Evolutionary conservation across 306 rosid species (phyloP).

Genomic region (Sphenostylis stenocarpa): DNA sequence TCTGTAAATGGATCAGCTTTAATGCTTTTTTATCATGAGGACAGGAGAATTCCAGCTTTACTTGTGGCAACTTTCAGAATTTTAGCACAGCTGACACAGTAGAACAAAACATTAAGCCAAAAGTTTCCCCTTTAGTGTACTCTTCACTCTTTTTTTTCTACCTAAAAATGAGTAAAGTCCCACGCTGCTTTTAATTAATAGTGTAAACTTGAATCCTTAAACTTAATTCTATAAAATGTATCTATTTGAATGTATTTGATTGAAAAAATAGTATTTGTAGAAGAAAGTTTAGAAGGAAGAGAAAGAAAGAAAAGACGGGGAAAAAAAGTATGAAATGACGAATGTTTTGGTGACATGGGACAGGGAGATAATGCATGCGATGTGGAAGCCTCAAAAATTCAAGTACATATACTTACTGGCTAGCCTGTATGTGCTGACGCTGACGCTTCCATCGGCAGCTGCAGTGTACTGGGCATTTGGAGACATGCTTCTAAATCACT

Average conservation of each 20-base stretch:
- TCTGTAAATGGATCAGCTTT: not conserved
- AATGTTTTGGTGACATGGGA: not conserved
- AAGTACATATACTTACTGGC: conserved; percentile 72
- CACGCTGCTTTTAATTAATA: not conserved
- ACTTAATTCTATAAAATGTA: not conserved
- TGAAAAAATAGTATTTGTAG: too few species aligned
- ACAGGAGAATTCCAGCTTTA: conserved; percentile 2
- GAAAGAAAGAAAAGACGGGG: too few species aligned
- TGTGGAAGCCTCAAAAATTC: conserved; percentile 91
- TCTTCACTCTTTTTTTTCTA: not conserved
- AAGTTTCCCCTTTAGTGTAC: not conserved
- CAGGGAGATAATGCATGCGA: conserved; percentile 88
- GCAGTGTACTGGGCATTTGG: conserved; percentile 94
- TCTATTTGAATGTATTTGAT: not conserved
- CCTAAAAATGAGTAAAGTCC: not conserved
- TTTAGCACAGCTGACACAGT: not conserved
- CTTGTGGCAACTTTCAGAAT: not conserved
- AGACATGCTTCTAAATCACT: conserved; percentile 74
- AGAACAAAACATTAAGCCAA: not conserved
- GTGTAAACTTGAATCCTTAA: not conserved
- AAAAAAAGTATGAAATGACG: not conserved
- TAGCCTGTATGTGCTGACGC: conserved; percentile 68
- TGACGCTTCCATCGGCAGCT: conserved; percentile 78
- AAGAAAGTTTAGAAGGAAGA: too few species aligned
- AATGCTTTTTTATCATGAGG: conserved; percentile 2